phyloP scores from a whole-genome alignment of 352 stramenopile genomes.

The Phytopythium mirpurense region DNA sequence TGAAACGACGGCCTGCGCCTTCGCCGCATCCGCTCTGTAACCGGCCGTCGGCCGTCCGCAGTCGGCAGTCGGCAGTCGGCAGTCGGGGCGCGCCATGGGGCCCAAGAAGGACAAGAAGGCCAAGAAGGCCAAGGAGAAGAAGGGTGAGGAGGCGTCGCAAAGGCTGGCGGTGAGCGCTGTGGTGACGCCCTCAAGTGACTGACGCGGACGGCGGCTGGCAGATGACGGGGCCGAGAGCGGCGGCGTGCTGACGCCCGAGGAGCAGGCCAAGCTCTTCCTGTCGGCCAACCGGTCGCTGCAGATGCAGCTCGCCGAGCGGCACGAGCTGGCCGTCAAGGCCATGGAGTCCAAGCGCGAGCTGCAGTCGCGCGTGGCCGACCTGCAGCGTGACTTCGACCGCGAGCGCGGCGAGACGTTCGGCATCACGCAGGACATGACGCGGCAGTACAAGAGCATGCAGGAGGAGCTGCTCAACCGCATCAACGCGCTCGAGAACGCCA shows the following conservation, averaged over 20 bases:
- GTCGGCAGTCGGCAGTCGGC: not conserved
- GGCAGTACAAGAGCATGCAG: slow-evolving; percentile 97
- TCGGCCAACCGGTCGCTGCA: slow-evolving; percentile 83
- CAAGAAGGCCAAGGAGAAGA: slow-evolving; percentile 73
- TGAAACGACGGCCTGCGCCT: too few relatives aligned
- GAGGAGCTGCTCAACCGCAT: slow-evolving; percentile 87
- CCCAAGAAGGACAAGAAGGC: slow-evolving; percentile 76
- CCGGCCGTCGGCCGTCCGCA: too few relatives aligned
- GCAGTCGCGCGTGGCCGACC: slow-evolving; percentile 68
- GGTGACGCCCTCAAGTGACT: not conserved
- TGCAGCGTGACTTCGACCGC: slow-evolving; percentile 85
- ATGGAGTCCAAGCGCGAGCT: slow-evolving; percentile 88
- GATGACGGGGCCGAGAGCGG: slow-evolving; percentile 73
- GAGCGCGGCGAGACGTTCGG: slow-evolving; percentile 87
- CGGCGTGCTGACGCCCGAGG: slow-evolving; percentile 65
- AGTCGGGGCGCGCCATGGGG: slow-evolving; percentile 22
- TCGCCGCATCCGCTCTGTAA: too few relatives aligned
- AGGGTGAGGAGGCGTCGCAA: slow-evolving; percentile 36
- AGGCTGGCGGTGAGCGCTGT: not conserved
- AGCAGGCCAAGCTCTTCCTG: slow-evolving; percentile 83
- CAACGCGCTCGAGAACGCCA: slow-evolving; percentile 88
- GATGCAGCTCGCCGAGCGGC: slow-evolving; percentile 85
- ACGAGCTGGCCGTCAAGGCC: slow-evolving; percentile 81
- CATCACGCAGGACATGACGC: slow-evolving; percentile 94
- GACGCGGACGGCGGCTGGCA: slow-evolving; percentile 6